phyloP scores from a whole-genome alignment of 208 protist genomes.

The Leishmania amazonensis region DNA sequence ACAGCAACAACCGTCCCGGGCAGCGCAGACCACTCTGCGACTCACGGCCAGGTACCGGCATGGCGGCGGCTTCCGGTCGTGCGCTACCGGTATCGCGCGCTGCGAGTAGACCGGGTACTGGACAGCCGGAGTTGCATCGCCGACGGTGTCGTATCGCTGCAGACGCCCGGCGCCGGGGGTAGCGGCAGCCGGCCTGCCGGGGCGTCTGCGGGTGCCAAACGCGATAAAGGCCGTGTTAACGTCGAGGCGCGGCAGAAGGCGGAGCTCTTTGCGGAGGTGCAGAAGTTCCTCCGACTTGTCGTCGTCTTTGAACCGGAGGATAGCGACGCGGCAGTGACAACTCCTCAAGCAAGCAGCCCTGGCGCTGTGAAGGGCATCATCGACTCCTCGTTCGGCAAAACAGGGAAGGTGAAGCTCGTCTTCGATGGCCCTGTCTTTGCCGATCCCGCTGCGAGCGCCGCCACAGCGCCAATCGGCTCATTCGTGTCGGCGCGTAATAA shows the following conservation, averaged over 20 bases:
- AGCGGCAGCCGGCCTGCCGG: too few species aligned
- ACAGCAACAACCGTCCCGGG: too few species aligned
- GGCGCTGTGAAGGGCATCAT: conserved; percentile 43
- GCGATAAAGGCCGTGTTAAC: neutral
- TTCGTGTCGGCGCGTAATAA: neutral
- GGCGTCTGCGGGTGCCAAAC: neutral
- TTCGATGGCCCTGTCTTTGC: conserved; percentile 63
- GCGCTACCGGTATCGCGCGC: conserved; percentile 40
- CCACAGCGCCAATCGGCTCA: neutral
- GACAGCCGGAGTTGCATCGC: conserved; percentile 75
- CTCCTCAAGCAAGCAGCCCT: neutral
- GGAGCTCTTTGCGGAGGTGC: conserved; percentile 62
- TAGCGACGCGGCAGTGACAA: neutral
- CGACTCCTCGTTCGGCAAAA: conserved; percentile 84
- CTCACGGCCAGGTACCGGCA: neutral
- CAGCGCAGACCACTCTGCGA: neutral
- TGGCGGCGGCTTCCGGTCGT: conserved; percentile 69
- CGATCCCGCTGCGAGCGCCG: neutral
- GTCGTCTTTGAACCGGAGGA: conserved; percentile 49
- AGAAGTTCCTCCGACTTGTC: conserved; percentile 69
- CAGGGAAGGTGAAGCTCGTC: conserved; percentile 73
- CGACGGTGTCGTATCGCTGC: conserved; percentile 49
- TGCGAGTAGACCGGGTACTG: conserved; percentile 71
- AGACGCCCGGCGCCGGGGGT: neutral
- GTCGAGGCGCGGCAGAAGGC: conserved; percentile 31